These are phyloP conservation scores for Populus trichocarpa DNA, from an alignment of 441 rosid genomes.

Conservation along the genomic window DNA sequence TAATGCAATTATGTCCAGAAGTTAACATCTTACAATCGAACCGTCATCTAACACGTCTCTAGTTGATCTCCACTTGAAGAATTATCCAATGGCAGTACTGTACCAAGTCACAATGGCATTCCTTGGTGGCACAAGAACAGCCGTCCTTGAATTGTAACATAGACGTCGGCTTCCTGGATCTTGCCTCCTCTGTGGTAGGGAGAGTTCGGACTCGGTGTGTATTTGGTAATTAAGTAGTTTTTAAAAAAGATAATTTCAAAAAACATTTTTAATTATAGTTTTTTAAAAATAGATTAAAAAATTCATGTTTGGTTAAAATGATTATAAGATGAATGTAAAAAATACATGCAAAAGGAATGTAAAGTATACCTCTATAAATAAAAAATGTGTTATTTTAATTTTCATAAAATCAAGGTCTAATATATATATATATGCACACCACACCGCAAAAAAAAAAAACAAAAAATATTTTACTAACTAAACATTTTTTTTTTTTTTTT, in stretches of 20 bases:
- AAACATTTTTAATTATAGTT: too few relatives aligned
- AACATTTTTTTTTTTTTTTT: too few relatives aligned
- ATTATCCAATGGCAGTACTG: neutral
- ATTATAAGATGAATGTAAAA: too few relatives aligned
- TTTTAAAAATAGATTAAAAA: too few relatives aligned
- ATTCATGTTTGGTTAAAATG: too few relatives aligned
- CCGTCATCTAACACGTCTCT: neutral
- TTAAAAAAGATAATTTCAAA: too few relatives aligned
- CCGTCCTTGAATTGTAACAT: neutral
- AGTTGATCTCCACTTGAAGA: neutral
- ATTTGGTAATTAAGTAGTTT: neutral
- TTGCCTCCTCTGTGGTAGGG: neutral
- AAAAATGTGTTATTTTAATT: too few relatives aligned
- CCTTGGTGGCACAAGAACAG: neutral
- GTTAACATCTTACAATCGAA: neutral
- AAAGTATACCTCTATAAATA: too few relatives aligned
- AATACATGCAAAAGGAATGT: neutral
- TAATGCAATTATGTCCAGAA: neutral
- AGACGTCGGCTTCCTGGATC: slow-evolving; percentile 17
- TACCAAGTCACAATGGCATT: neutral
- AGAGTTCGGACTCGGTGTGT: neutral
- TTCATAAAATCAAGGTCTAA: too few relatives aligned
- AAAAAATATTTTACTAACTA: too few relatives aligned
- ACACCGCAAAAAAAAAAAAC: too few relatives aligned
- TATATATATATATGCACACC: too few relatives aligned